Evolutionary conservation across 768 basidiomycete species (phyloP), one percentile per base, ranked within the genome.

Genomic region (Sistotremastrum niveocremeum): DNA sequence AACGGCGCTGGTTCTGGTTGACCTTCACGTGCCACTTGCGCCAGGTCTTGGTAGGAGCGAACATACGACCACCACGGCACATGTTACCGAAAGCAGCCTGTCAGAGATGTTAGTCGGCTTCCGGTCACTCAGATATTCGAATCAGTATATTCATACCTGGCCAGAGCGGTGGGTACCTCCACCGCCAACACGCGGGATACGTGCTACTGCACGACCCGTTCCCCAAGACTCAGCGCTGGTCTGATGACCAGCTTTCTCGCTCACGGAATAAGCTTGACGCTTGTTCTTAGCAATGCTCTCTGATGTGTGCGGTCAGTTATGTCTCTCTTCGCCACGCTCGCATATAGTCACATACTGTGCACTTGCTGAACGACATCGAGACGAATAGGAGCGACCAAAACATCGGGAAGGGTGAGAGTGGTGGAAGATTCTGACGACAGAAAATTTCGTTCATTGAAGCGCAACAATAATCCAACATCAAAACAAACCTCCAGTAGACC

Each of bases 51-150:
- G 94, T 98, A 11, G 95, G 95, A 31, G 94, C 94, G 69, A 99
- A 98, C 95, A 99, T 98, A 63, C 95, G 90, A 73, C 95, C 95
- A 62, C 95, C 94, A 67, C 95, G 87, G 76, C 94, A 98, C 95
- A 99, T 98, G 84, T 98, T 98, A 61, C 95, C 95, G 71, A 98
- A 98, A 33, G 95, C 95, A 64, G 89, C 95, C 84, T 94, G 46
- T 29, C 36, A 38, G 31, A 4, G 32, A 37, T 35, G 20, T 12
- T 7, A 37, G 29, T 37, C 6, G 33, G 6, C 20, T 20, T 20
- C 6, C 12, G 6, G 11, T 28, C 7, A 9, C 0, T n/a, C 1
- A 29, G 6, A 10, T 20, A 59, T 33, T 32, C 33, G 39, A 9
- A 34, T 40, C 11, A 29, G 12, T 29, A 36, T 41, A 45, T 12